Base-by-base conservation (phyloP, 331 rosid genomes). In the Cucumis variabilis region DNA sequence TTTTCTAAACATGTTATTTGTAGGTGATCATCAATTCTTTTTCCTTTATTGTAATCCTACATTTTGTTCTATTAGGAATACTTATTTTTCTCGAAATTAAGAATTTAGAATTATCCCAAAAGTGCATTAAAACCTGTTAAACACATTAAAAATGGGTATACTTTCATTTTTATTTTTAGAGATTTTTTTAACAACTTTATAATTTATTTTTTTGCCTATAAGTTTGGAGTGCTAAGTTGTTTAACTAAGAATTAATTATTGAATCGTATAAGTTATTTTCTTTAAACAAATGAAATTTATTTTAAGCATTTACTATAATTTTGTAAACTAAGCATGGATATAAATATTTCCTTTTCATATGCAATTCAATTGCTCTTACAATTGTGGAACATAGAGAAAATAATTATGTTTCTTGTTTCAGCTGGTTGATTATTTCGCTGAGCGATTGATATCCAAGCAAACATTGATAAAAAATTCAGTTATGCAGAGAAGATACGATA, bases 401-500 rank as follows among this genome's bases (percentile, higher is more conserved):
- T 83, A 46, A 83, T 83, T 19, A 55, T 65, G 44, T 24, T 67
- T 86, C 84, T 86, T 90, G 67, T 92, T 93, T 92, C 98, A 97
- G 99, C 84, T 97, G 90, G 55, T 93, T 24, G 91, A 82, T 50
- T 97, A 95, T 90, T 92, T 97, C 89, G 87, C 93, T 0, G 95
- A 94, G 91, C 95, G 99, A 83, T 66, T 90, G 89, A 95, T 97
- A 86, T 93, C 98, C 1, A 90, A 72, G 84, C 89, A 90, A 84
- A 97, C 98, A 58, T 85, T 97, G 88, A 78, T 83, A 83, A 95
- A 96, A 90, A 97, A 97, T 93, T 87, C 81, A 82, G 95, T 95
- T 13, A 94, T 76, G 96, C 98, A 97, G 92, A 97, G 88, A 88
- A 86, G 80, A 79, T 89, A 46, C 90, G 81, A 53, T 25, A 88